Base-by-base conservation (phyloP, 75 land plant genomes). In the Sequoiadendron giganteum region DNA sequence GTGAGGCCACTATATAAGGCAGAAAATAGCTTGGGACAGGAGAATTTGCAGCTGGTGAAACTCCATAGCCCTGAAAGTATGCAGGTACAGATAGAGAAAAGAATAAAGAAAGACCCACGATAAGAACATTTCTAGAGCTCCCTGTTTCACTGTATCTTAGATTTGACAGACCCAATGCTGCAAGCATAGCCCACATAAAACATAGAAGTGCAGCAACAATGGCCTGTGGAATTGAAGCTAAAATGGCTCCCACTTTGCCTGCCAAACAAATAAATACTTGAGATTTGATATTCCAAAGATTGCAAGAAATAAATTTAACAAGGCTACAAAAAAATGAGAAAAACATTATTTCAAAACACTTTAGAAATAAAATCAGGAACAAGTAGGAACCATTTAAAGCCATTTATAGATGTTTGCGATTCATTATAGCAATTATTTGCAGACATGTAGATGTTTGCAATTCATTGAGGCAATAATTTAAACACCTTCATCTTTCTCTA, bases 171-270 rank as follows among this genome's bases (percentile, higher is more conserved):
- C 99, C 99, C 48, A 96, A 85, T 80, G 99, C 97, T 10, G 96
- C 89, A 85, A 96, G 91, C 95, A 98, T 93, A 28, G 95, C 95
- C 99, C 98, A 98, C 99, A 97, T 98, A 84, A 98, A 93, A 86
- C 95, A 94, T 40, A 98, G 91, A 5, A 98, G 95, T 83, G 91
- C 95, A 82, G 97, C 98, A 87, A 94, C 99, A 83, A 98, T 96
- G 39, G 97, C 97, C 56, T 91, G 87, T 42, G 99, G 99, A 88
- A 98, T 96, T 38, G 99, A 96, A 52, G 99, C 98, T 90, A 98
- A 92, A 87, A 98, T 93, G 4, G 96, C 99, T 61, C 97, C 97
- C 85, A 98, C 93, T 95, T 98, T 98, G 40, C 99, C 98, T 97
- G 96, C 68, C 84, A 49, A 85, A 16, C 34, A 75, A 34, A 90